phyloP scores from a whole-genome alignment of 805 yeast species.

The Saccharomycopsis babjevae region DNA sequence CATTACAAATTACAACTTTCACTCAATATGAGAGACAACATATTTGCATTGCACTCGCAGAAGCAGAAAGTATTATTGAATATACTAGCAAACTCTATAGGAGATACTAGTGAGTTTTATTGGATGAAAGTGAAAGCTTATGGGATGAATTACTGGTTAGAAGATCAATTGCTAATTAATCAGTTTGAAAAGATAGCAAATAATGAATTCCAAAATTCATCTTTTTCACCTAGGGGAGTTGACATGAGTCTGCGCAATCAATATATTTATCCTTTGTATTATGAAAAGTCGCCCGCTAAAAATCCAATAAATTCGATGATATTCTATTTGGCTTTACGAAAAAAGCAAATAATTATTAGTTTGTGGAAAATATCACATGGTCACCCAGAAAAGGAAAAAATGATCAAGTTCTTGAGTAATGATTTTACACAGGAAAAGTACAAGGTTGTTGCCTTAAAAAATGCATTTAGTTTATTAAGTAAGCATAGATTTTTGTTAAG shows the following conservation, averaged over 20 bases:
- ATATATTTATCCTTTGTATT: slow-evolving; percentile 1
- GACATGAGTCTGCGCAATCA: not conserved
- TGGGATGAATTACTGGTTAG: slow-evolving; percentile 68
- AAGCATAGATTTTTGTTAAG: slow-evolving; percentile 83
- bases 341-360: slow-evolving; percentile 66
- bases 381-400: slow-evolving; percentile 74
- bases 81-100: slow-evolving; percentile 16
- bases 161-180: slow-evolving; percentile 33
- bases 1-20: slow-evolving; percentile 40
- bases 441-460: slow-evolving; percentile 82
- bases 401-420: slow-evolving; percentile 64
- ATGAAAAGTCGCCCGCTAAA: slow-evolving; percentile 26
- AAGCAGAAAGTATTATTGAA: slow-evolving; percentile 58
- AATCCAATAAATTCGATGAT: slow-evolving; percentile 72
- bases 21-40: slow-evolving; percentile 68
- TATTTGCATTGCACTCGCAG: slow-evolving; percentile 81
- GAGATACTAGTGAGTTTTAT: slow-evolving; percentile 29
- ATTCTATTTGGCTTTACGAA: slow-evolving; percentile 66
- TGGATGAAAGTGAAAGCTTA: slow-evolving; percentile 52
- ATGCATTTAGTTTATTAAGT: slow-evolving; percentile 83
- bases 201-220: slow-evolving; percentile 46
- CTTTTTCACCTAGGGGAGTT: not conserved
- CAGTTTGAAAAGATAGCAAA: slow-evolving; percentile 63
- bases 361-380: slow-evolving; percentile 73
- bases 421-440: slow-evolving; percentile 71